phyloP scores from a whole-genome alignment of 1,284 basidiomycete genomes.

The Amylostereum chailletii region DNA sequence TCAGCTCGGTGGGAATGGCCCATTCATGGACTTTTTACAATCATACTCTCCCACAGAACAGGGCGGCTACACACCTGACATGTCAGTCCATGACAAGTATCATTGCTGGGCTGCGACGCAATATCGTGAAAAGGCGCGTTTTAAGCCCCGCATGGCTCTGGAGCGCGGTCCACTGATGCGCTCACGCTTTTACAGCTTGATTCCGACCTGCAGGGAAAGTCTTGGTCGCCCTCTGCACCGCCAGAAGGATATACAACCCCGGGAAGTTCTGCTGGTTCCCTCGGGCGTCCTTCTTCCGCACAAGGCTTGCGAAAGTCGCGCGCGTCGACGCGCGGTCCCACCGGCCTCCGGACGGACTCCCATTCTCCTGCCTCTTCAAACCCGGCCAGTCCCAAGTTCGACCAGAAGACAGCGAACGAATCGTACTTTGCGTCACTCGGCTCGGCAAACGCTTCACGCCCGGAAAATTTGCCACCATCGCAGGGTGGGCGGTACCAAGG shows the following conservation, averaged over 20 bases:
- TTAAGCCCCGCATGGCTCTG: neutral
- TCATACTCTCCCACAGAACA: conserved; percentile 62
- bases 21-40: conserved; percentile 73
- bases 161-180: conserved; percentile 1
- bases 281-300: conserved; percentile 50
- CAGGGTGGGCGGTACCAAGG: conserved; percentile 83
- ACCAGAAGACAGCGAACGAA: conserved; percentile 69
- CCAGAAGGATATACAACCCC: conserved; percentile 33
- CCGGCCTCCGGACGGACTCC: conserved; percentile 41
- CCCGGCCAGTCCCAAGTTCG: conserved; percentile 22
- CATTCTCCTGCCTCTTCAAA: conserved; percentile 33
- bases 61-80: conserved; percentile 67
- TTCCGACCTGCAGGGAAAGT: conserved; percentile 55
- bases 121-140: conserved; percentile 79
- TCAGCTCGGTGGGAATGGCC: conserved; percentile 79
- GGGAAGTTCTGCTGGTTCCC: conserved; percentile 27
- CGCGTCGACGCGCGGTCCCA: conserved; percentile 46
- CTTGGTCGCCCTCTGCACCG: conserved; percentile 65
- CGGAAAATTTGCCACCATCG: conserved; percentile 69
- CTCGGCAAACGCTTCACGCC: conserved; percentile 58
- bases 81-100: conserved; percentile 75
- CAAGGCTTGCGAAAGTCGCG: conserved; percentile 75
- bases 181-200: conserved; percentile 45
- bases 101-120: conserved; percentile 88
- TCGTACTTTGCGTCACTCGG: conserved; percentile 69